A percentile compares a stretch with the other conserved stretches of the same genome.
Conservation (phyloP, 2,329 filamentous ascomycete species). For the Beauveria sp. region DNA sequence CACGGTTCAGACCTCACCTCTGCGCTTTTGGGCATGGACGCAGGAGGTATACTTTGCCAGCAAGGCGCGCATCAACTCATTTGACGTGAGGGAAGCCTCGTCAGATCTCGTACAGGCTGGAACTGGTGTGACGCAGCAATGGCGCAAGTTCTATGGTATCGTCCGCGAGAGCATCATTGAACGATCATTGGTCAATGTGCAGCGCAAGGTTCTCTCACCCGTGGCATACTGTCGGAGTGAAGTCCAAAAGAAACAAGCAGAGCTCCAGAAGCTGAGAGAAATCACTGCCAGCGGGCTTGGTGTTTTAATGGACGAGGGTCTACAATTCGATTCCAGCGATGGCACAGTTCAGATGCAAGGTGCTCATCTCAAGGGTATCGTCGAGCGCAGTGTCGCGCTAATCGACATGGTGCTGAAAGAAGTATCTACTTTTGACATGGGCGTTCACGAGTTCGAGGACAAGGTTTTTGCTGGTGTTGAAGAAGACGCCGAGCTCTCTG, state of each 20-base stretch:
- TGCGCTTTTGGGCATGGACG: slow-evolving; percentile 64
- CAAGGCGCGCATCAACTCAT: slow-evolving; percentile 33
- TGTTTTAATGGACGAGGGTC: slow-evolving; percentile 76
- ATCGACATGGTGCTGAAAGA: slow-evolving; percentile 81
- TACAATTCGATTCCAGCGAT: slow-evolving; percentile 58
- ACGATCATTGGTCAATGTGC: slow-evolving; percentile 62
- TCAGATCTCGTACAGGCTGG: slow-evolving; percentile 28
- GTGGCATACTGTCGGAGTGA: slow-evolving; percentile 69
- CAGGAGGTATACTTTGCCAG: slow-evolving; percentile 63
- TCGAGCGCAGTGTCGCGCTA: slow-evolving; percentile 72
- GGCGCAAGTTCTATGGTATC: slow-evolving; percentile 70
- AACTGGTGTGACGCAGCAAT: slow-evolving; percentile 40
- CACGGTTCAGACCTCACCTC: slow-evolving; percentile 75
- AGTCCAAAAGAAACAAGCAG: slow-evolving; percentile 64
- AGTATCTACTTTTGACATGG: slow-evolving; percentile 55
- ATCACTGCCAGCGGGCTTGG: slow-evolving; percentile 82
- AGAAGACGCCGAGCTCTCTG: slow-evolving; percentile 50
- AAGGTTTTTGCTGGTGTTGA: slow-evolving; percentile 56
- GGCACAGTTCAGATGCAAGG: slow-evolving; percentile 46
- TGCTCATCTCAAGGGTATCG: slow-evolving; percentile 58
- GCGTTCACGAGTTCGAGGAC: slow-evolving; percentile 57
- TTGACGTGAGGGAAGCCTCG: slow-evolving; percentile 22
- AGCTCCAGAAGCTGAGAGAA: slow-evolving; percentile 64
- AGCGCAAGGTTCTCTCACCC: slow-evolving; percentile 66
- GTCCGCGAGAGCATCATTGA: slow-evolving; percentile 70